Evolutionary conservation across 148 eudicot species (phyloP).

Genomic region (Arctostaphylos glauca): DNA sequence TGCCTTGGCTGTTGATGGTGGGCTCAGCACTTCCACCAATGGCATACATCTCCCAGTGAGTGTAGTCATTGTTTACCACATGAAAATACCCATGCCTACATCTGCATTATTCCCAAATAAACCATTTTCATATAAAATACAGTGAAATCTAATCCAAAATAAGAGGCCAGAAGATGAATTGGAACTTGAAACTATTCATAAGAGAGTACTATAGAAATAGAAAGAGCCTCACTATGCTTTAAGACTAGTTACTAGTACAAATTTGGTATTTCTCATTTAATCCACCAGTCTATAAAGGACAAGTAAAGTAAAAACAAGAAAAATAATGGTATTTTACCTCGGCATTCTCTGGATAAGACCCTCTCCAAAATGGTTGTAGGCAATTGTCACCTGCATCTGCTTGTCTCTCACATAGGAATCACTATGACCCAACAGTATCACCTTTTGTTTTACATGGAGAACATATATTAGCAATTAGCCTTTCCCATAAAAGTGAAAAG

Average conservation of each 20-base stretch:
- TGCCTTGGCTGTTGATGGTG: slow-evolving; percentile 94
- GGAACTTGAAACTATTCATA: too few species aligned
- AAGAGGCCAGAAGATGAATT: too few species aligned
- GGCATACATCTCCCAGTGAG: slow-evolving; percentile 98
- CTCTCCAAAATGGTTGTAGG: slow-evolving; percentile 89
- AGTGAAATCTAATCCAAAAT: neutral
- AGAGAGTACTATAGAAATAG: too few species aligned
- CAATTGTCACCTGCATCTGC: slow-evolving; percentile 89
- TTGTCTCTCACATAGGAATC: slow-evolving; percentile 71
- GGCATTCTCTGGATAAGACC: slow-evolving; percentile 98
- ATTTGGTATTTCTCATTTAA: too few species aligned
- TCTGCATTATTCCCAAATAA: slow-evolving; percentile 36
- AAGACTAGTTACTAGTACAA: too few species aligned
- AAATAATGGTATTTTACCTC: slow-evolving; percentile 41
- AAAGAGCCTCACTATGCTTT: too few species aligned
- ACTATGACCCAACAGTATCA: slow-evolving; percentile 85
- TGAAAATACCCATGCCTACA: slow-evolving; percentile 94
- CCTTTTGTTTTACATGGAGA: slow-evolving; percentile 33
- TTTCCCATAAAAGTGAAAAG: neutral
- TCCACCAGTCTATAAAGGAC: too few species aligned
- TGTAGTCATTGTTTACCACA: slow-evolving; percentile 96
- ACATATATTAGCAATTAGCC: neutral
- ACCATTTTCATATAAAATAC: slow-evolving; percentile 4
- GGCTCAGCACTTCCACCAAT: slow-evolving; percentile 90
- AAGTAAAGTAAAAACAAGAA: neutral